Evolutionary conservation across 768 basidiomycete species (phyloP).

Genomic region (Leccinum arenicola): DNA sequence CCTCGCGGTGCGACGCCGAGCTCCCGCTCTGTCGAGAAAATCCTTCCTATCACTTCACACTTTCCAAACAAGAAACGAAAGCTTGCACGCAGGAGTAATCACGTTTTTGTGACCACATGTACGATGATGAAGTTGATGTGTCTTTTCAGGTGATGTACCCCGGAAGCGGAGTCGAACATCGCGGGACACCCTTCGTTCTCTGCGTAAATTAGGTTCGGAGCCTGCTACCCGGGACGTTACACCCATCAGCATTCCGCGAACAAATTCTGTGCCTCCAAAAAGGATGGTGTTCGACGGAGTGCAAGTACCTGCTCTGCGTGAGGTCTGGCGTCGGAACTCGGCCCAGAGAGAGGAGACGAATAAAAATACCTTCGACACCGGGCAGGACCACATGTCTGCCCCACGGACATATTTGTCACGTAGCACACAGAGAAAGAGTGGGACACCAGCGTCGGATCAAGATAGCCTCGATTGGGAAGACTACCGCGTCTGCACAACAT

Average conservation of each 20-base stretch:
- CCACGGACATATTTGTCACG: neutral
- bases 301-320: slow-evolving; percentile 25
- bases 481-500: slow-evolving; percentile 13
- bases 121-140: slow-evolving; percentile 6
- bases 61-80: slow-evolving; percentile 11
- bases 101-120: neutral
- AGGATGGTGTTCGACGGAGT: slow-evolving; percentile 31
- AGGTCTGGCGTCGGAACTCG: slow-evolving; percentile 13
- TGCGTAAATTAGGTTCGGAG: slow-evolving; percentile 28
- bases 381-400: neutral
- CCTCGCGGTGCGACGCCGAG: neutral
- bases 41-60: neutral
- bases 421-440: neutral
- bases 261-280: slow-evolving; percentile 22
- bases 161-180: slow-evolving; percentile 24
- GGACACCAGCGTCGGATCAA: slow-evolving; percentile 8
- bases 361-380: neutral
- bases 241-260: slow-evolving; percentile 16
- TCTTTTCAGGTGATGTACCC: slow-evolving; percentile 14
- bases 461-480: slow-evolving; percentile 35
- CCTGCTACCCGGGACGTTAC: slow-evolving; percentile 26
- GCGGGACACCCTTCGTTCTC: slow-evolving; percentile 7
- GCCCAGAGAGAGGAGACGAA: neutral
- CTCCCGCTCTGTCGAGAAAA: neutral
- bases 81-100: slow-evolving; percentile 5